These are phyloP conservation scores for Agarophyton chilense DNA, from an alignment of 23 red algal genomes.

Conservation along the genomic window DNA sequence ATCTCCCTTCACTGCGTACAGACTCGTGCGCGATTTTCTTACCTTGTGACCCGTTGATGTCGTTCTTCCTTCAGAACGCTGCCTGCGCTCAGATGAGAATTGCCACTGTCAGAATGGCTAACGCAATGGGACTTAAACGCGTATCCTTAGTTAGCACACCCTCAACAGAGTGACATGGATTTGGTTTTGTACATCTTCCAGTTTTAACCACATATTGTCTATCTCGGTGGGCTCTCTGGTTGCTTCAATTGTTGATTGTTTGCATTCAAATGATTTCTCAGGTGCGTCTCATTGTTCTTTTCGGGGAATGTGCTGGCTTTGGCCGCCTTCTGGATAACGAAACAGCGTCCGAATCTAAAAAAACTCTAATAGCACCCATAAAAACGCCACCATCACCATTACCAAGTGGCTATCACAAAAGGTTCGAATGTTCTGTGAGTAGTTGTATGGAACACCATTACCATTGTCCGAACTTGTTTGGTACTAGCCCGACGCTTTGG, in stretches of 20 bases:
- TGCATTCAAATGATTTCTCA: background rate
- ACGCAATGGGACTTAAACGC: conserved; percentile 49
- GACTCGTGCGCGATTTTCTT: conserved; percentile 75
- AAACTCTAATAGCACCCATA: conserved; percentile 32
- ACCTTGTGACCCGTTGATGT: conserved; percentile 70
- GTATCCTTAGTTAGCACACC: conserved; percentile 63
- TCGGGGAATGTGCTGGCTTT: background rate
- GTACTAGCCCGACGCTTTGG: too few species aligned
- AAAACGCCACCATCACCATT: conserved; percentile 76
- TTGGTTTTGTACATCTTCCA: background rate
- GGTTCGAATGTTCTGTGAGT: conserved; percentile 68
- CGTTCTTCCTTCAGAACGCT: conserved; percentile 65
- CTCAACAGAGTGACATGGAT: conserved; percentile 34
- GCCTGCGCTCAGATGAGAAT: conserved; percentile 62
- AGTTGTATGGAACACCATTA: too few species aligned
- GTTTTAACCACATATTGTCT: too few species aligned
- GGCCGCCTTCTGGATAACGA: background rate
- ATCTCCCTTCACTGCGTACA: conserved; percentile 63
- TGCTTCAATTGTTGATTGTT: background rate
- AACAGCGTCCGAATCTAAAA: conserved; percentile 25
- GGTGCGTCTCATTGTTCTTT: background rate
- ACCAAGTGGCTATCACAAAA: too few species aligned
- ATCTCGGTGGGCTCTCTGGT: too few species aligned
- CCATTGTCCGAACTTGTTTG: too few species aligned
- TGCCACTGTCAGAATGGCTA: conserved; percentile 77